Evolutionary conservation across 805 yeast species (phyloP).

Genomic region (Schwanniomyces pseudopolymorphus): DNA sequence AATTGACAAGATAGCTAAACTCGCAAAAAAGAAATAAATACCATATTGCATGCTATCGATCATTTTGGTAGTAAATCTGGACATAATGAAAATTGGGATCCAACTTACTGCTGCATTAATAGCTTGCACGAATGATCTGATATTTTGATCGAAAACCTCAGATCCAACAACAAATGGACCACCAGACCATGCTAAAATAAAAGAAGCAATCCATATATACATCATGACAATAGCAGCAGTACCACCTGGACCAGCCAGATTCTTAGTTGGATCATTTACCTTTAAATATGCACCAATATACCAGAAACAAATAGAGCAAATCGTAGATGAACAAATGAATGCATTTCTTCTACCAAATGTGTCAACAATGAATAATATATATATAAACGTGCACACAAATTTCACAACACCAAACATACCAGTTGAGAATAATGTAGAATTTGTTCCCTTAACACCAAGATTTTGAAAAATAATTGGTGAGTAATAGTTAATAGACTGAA

Average conservation of each 20-base stretch:
- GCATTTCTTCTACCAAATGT: conserved; percentile 35
- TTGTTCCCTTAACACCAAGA: conserved; percentile 38
- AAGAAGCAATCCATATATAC: conserved; percentile 43
- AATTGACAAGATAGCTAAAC: conserved; percentile 29
- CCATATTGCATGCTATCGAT: conserved; percentile 35
- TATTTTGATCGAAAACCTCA: conserved; percentile 40
- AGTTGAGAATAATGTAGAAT: conserved; percentile 36
- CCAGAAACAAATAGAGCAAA: conserved; percentile 38
- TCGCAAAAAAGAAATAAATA: conserved; percentile 37
- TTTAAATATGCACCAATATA: conserved; percentile 38
- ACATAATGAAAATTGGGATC: conserved; percentile 40
- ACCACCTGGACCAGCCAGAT: conserved; percentile 36
- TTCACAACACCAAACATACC: conserved; percentile 42
- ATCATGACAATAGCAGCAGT: conserved; percentile 40
- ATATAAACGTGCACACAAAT: conserved; percentile 32
- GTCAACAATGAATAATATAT: conserved; percentile 35
- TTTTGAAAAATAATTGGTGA: conserved; percentile 35
- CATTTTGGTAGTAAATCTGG: conserved; percentile 33
- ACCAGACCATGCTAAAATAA: conserved; percentile 40
- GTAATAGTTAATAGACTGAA: conserved; percentile 40
- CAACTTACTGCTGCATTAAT: conserved; percentile 41
- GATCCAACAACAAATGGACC: conserved; percentile 42
- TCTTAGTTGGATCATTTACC: conserved; percentile 30
- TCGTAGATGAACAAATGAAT: conserved; percentile 33
- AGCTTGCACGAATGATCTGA: conserved; percentile 40